These are phyloP conservation scores for Malassezia obtusa DNA, from an alignment of 1,284 basidiomycete species.

Conservation along the genomic window DNA sequence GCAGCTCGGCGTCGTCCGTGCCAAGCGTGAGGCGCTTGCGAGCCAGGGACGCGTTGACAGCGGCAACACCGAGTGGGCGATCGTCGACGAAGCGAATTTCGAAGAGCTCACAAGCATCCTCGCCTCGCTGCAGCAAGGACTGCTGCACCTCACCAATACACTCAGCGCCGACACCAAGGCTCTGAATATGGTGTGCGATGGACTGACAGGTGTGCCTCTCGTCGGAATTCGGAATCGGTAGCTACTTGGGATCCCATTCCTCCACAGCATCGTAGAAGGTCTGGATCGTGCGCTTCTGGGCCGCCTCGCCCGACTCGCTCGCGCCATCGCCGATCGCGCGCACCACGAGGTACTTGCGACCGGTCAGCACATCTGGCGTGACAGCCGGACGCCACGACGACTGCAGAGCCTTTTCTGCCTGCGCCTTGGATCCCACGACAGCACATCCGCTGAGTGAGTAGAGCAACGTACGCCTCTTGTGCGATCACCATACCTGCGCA, in stretches of 20 bases:
- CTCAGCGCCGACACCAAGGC: slow-evolving; percentile 31
- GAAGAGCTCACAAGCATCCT: slow-evolving; percentile 34
- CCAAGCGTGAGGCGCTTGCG: slow-evolving; percentile 29
- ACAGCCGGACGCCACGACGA: slow-evolving; percentile 50
- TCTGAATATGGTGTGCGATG: slow-evolving; percentile 35
- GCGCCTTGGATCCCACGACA: slow-evolving; percentile 29
- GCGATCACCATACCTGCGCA: slow-evolving; percentile 83
- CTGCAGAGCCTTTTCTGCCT: slow-evolving; percentile 37
- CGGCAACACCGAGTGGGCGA: slow-evolving; percentile 38
- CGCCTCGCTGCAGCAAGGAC: slow-evolving; percentile 35
- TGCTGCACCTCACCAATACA: slow-evolving; percentile 38
- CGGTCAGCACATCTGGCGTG: slow-evolving; percentile 63
- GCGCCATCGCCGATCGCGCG: slow-evolving; percentile 46
- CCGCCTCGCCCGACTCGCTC: slow-evolving; percentile 60
- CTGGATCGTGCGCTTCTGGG: slow-evolving; percentile 67
- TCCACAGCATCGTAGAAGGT: slow-evolving; percentile 76
- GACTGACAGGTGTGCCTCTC: slow-evolving; percentile 31
- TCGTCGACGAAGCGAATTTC: slow-evolving; percentile 37
- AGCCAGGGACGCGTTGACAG: slow-evolving; percentile 18
- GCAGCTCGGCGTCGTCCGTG: slow-evolving; percentile 35
- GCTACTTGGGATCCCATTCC: slow-evolving; percentile 54
- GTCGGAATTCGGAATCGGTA: slow-evolving; percentile 23
- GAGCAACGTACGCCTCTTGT: slow-evolving; percentile 67
- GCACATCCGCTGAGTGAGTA: slow-evolving; percentile 20
- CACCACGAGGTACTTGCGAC: slow-evolving; percentile 77